Conservation (phyloP, 225 moss, liverwort and hornwort species). For the Climacium dendroides region DNA sequence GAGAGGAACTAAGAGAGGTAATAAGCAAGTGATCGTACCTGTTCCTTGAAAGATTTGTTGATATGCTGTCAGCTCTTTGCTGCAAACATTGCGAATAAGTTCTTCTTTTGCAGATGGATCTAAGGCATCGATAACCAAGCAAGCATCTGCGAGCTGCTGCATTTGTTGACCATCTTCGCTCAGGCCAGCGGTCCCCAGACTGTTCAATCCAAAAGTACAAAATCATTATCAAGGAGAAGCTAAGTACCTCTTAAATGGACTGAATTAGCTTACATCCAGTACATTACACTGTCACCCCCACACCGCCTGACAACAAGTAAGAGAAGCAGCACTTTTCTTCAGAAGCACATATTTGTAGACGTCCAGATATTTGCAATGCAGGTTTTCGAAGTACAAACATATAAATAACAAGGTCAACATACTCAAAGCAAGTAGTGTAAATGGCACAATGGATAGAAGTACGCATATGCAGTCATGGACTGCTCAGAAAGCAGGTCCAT, state of each 20-base stretch:
- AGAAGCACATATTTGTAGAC: background rate
- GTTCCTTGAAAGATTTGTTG: slow-evolving; percentile 99
- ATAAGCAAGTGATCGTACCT: slow-evolving; percentile 25
- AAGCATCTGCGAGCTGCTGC: slow-evolving; percentile 99
- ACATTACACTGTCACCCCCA: background rate
- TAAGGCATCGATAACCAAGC: slow-evolving; percentile 83
- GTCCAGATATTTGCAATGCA: background rate
- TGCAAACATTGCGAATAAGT: slow-evolving; percentile 89
- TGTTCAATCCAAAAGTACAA: slow-evolving; percentile 10
- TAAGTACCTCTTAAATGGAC: background rate
- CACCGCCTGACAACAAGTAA: background rate
- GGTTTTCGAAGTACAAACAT: background rate
- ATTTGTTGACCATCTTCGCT: slow-evolving; percentile 99
- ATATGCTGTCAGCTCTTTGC: slow-evolving; percentile 95
- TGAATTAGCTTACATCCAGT: background rate
- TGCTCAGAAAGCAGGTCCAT: background rate
- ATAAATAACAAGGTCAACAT: background rate
- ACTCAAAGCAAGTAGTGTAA: background rate
- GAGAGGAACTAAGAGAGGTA: background rate
- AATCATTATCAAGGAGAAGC: background rate
- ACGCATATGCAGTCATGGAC: background rate
- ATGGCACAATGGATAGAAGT: background rate
- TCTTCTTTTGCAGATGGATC: slow-evolving; percentile 98
- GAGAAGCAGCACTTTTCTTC: background rate
- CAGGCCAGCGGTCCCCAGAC: slow-evolving; percentile 86